Percentiles rank a stretch among this genome's conserved stretches.
Evolutionary conservation across 202 grass and related monocot genomes (phyloP).

Genomic region (Elaeis oleifera): DNA sequence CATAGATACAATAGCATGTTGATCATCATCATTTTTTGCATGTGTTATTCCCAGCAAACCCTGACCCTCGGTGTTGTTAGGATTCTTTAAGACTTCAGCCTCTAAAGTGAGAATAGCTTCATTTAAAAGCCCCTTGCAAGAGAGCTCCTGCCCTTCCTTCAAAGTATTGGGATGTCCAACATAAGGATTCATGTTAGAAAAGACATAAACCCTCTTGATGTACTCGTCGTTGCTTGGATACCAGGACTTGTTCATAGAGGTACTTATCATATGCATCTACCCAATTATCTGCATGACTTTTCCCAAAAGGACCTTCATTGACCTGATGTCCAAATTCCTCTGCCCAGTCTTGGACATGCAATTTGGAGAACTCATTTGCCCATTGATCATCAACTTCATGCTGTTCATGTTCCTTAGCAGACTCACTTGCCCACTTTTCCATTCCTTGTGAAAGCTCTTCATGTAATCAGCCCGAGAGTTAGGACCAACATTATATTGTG

Average conservation of each 20-base stretch:
- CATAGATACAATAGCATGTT: conserved; percentile 34
- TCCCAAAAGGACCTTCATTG: conserved; percentile 49
- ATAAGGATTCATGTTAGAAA: conserved; percentile 84
- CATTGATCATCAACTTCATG: conserved; percentile 56
- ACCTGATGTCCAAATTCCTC: conserved; percentile 66
- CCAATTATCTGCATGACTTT: conserved; percentile 71
- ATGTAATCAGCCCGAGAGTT: conserved; percentile 66
- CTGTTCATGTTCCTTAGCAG: conserved; percentile 58
- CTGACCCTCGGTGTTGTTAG: conserved; percentile 88
- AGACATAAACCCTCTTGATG: conserved; percentile 82
- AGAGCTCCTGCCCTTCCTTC: conserved; percentile 92
- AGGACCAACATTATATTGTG: conserved; percentile 66
- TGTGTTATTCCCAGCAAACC: conserved; percentile 86
- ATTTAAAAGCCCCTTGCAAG: conserved; percentile 88
- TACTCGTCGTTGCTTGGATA: conserved; percentile 46
- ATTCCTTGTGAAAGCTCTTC: conserved; percentile 67
- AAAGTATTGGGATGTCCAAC: conserved; percentile 93
- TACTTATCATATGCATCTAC: conserved; percentile 68
- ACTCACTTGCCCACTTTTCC: conserved; percentile 69
- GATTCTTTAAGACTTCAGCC: conserved; percentile 94
- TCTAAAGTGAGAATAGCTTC: conserved; percentile 98
- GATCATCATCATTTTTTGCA: conserved; percentile 97
- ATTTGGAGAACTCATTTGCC: conserved; percentile 89
- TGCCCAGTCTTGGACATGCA: conserved; percentile 74
- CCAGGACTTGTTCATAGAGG: conserved; percentile 38